phyloP scores from a whole-genome alignment of 23 red algal genomes.

The Gracilaria domingensis region DNA sequence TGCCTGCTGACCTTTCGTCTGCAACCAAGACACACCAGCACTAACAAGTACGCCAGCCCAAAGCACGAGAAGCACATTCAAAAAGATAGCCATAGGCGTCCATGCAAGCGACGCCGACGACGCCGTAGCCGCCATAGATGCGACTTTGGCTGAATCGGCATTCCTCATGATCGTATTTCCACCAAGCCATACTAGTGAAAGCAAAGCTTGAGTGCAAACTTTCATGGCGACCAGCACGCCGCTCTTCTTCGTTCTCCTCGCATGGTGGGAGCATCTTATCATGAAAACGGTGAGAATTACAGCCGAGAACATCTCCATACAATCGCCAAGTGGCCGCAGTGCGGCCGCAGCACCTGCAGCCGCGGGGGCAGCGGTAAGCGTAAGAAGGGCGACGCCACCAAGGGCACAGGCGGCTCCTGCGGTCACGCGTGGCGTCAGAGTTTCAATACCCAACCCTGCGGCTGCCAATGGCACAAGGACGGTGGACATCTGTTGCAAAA shows the following conservation, averaged over 20 bases:
- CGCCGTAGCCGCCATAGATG: background rate
- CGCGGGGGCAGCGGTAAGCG: conserved; percentile 21
- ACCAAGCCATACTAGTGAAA: conserved; percentile 59
- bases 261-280: conserved; percentile 61
- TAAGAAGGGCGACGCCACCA: conserved; percentile 74
- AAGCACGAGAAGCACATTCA: conserved; percentile 62
- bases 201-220: conserved; percentile 72
- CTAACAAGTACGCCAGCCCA: conserved; percentile 78
- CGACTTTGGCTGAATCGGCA: background rate
- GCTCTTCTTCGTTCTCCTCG: conserved; percentile 31
- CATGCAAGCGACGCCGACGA: background rate
- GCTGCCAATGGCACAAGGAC: conserved; percentile 83
- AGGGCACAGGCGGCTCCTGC: conserved; percentile 62
- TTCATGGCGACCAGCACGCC: conserved; percentile 73
- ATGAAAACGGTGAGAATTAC: conserved; percentile 74
- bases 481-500: conserved; percentile 84
- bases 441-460: conserved; percentile 14
- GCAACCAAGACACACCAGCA: conserved; percentile 51
- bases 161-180: background rate
- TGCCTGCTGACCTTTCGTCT: conserved; percentile 68
- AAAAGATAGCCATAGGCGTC: conserved; percentile 45
- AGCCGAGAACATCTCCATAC: conserved; percentile 70
- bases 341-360: conserved; percentile 27
- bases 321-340: conserved; percentile 66
- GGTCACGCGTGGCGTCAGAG: conserved; percentile 21